These are phyloP conservation scores for Alternaria brassicicola DNA, from an alignment of 2,329 filamentous ascomycete species.

Conservation along the genomic window DNA sequence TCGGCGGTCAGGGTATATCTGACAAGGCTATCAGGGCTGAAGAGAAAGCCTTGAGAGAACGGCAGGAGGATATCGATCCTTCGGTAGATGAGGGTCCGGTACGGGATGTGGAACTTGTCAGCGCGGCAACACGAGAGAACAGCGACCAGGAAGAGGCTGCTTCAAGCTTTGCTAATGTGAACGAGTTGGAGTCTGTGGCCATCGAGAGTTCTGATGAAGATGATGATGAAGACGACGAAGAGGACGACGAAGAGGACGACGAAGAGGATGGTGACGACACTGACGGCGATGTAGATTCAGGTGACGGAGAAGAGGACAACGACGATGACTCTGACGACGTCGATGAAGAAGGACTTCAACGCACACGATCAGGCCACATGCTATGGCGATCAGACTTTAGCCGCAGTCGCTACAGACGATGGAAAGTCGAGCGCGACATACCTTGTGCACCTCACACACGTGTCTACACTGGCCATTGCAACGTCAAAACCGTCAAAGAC, in stretches of 20 bases:
- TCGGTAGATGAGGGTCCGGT: slow-evolving; percentile 54
- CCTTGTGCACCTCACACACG: slow-evolving; percentile 63
- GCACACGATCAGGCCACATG: slow-evolving; percentile 48
- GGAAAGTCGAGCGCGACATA: slow-evolving; percentile 60
- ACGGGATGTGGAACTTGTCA: slow-evolving; percentile 37
- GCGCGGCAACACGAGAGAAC: slow-evolving; percentile 20
- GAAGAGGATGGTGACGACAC: slow-evolving; percentile 31
- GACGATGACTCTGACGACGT: slow-evolving; percentile 37
- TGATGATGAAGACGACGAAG: slow-evolving; percentile 42
- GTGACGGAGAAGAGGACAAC: slow-evolving; percentile 41
- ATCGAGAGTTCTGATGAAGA: slow-evolving; percentile 4
- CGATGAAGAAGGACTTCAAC: slow-evolving; percentile 41
- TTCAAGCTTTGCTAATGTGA: slow-evolving; percentile 8
- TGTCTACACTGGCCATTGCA: slow-evolving; percentile 68
- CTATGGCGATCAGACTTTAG: slow-evolving; percentile 59
- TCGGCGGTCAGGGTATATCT: slow-evolving; percentile 62
- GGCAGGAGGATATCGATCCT: slow-evolving; percentile 57
- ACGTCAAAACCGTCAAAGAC: slow-evolving; percentile 71
- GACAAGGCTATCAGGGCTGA: slow-evolving; percentile 48
- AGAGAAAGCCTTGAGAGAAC: slow-evolving; percentile 48
- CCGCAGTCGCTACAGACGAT: slow-evolving; percentile 52
- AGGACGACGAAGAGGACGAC: too few relatives aligned
- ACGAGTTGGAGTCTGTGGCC: background rate
- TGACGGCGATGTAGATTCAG: slow-evolving; percentile 35
- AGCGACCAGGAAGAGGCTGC: slow-evolving; percentile 12